Base-by-base conservation (phyloP, 495 filamentous ascomycete genomes). In the Penicillium silybi region DNA sequence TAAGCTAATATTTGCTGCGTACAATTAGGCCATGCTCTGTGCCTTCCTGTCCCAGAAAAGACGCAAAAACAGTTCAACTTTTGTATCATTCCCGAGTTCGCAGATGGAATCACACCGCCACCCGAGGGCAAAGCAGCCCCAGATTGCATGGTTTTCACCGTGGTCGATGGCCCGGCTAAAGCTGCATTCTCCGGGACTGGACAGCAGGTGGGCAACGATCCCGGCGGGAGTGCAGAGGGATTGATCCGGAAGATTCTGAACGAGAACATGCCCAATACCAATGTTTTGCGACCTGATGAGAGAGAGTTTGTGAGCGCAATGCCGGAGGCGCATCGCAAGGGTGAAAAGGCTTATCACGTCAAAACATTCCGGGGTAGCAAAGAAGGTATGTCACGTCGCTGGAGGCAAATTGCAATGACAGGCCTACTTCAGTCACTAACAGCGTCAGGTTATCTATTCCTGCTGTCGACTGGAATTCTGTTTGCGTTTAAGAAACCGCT, bases 401-500 rank as follows among this genome's bases (percentile, higher is more conserved):
- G 11, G 15, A 2, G 11, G 9, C 29, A 13, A 16, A 22, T 18
- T 2, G 2, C 15, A 25, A 39, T 25, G 45, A 16, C 13, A 16
- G 7, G 8, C 22, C 35, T 43, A 16, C 1, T 19, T 39, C 5
- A 27, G 25, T 43, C 46, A 43, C 50, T 63, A 42, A 54, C 19
- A 46, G 26, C 20, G 19, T 41, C 39, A 83, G 92, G 93, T 10
- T 98, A 85, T 54, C 77, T 98, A 10, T 97, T 95, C 70, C 87
- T 97, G 63, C 76, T 97, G 6, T 81, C 86, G 38, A 85, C 78
- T 18, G 93, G 93, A 2, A 92, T 98, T 41, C 65, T 98, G 25
- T 98, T 88, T 77, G 91, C 84, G 1, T 97, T 96, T 80, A 96
- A 96, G 68, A 98, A 98, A 63, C 93, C 93, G 0, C 72, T 98